phyloP scores from a whole-genome alignment of 495 filamentous ascomycete species.

The Aspergillus panamensis region DNA sequence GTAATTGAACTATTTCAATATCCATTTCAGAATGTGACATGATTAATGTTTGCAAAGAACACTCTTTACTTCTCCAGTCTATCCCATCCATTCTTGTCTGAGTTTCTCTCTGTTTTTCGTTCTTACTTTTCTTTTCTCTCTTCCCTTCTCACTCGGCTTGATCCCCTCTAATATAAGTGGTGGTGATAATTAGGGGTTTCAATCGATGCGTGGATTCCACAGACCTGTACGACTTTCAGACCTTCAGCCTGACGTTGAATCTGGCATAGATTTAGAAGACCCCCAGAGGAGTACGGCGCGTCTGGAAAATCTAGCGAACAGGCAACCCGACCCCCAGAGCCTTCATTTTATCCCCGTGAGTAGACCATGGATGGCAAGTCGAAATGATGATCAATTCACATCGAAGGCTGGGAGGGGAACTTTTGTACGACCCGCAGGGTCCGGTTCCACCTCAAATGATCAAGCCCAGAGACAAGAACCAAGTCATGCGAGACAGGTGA shows the following conservation, averaged over 20 bases:
- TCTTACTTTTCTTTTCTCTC: slow-evolving; percentile 5
- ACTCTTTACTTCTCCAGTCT: slow-evolving; percentile 1
- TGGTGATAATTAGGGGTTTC: slow-evolving; percentile 40
- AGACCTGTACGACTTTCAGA: slow-evolving; percentile 20
- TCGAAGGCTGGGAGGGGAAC: slow-evolving; percentile 4
- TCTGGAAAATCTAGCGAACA: not conserved
- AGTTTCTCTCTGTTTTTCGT: not conserved
- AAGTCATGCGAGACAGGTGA: not conserved
- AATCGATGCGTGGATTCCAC: slow-evolving; percentile 30
- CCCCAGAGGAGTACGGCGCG: not conserved
- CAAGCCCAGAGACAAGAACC: slow-evolving; percentile 2
- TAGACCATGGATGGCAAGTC: slow-evolving; percentile 8
- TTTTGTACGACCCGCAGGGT: slow-evolving; percentile 7
- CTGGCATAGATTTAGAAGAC: slow-evolving; percentile 15
- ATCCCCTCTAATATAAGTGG: slow-evolving; percentile 35
- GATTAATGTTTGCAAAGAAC: slow-evolving; percentile 19
- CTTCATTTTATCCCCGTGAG: slow-evolving; percentile 8
- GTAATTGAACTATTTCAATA: slow-evolving; percentile 30
- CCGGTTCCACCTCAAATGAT: not conserved
- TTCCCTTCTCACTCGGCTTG: slow-evolving; percentile 24
- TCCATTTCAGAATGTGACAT: slow-evolving; percentile 39
- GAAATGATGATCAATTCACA: not conserved
- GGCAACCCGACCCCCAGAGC: not conserved
- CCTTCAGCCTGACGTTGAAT: slow-evolving; percentile 17
- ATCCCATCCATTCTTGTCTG: not conserved